phyloP scores from a whole-genome alignment of 495 filamentous ascomycete genomes.

The Penicillium mononematosum region DNA sequence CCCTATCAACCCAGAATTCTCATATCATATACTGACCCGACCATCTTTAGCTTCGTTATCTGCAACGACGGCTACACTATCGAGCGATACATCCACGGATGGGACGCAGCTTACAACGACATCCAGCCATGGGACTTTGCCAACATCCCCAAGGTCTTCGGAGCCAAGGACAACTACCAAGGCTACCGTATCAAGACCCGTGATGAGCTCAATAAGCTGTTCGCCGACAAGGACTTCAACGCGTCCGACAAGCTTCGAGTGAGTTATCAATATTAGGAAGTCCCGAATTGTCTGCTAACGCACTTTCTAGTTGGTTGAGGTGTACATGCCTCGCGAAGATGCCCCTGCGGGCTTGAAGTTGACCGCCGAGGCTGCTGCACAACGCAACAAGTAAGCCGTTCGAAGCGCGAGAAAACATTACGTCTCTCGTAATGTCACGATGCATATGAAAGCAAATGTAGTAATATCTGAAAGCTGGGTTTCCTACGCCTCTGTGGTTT shows the following conservation, averaged over 20 bases:
- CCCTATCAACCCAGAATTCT: neutral
- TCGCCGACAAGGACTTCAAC: slow-evolving; percentile 65
- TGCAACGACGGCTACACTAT: slow-evolving; percentile 60
- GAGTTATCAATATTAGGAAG: slow-evolving; percentile 9
- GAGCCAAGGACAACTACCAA: slow-evolving; percentile 57
- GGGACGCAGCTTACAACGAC: slow-evolving; percentile 78
- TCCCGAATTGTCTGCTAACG: slow-evolving; percentile 20
- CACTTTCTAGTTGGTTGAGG: slow-evolving; percentile 69
- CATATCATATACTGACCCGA: slow-evolving; percentile 20
- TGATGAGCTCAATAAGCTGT: slow-evolving; percentile 65
- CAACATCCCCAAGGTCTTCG: slow-evolving; percentile 66
- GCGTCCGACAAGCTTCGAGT: slow-evolving; percentile 45
- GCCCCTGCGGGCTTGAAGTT: slow-evolving; percentile 67
- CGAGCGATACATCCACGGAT: slow-evolving; percentile 56
- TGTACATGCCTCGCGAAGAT: slow-evolving; percentile 83
- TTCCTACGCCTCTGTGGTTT: neutral
- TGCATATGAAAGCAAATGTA: slow-evolving; percentile 1
- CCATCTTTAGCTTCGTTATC: slow-evolving; percentile 53
- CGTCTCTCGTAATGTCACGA: neutral
- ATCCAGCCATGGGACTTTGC: slow-evolving; percentile 71
- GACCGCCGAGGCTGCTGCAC: slow-evolving; percentile 64
- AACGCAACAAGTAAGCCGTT: slow-evolving; percentile 56
- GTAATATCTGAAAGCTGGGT: neutral
- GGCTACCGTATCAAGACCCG: slow-evolving; percentile 71
- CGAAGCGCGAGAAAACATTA: neutral